Evolutionary conservation across 2,329 filamentous ascomycete species (phyloP).

Genomic region (Talaromyces sp.): DNA sequence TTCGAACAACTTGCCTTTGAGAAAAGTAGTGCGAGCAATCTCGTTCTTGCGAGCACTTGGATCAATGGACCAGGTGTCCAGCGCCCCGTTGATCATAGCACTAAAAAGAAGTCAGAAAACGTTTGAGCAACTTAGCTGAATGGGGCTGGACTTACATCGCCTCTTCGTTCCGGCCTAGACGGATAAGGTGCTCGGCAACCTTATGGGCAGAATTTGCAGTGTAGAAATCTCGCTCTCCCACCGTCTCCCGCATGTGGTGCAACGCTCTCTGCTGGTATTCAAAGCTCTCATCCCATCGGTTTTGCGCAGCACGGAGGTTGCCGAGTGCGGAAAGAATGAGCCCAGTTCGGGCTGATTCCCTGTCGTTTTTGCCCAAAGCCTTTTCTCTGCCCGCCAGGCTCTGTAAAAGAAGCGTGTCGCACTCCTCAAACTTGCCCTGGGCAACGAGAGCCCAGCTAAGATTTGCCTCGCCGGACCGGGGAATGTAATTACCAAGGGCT

Average conservation of each 20-base stretch:
- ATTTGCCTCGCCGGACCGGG: too few relatives aligned
- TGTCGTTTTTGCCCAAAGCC: too few relatives aligned
- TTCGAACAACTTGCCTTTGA: slow-evolving; percentile 19
- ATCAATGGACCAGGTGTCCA: slow-evolving; percentile 17
- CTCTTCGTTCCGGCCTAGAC: slow-evolving; percentile 7
- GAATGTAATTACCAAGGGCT: too few relatives aligned
- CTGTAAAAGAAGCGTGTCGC: too few relatives aligned
- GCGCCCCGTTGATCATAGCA: slow-evolving; percentile 17
- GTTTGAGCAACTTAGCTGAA: too few relatives aligned
- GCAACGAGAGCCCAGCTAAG: too few relatives aligned
- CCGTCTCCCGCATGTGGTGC: slow-evolving; percentile 20
- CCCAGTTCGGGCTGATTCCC: too few relatives aligned
- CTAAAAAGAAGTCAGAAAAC: slow-evolving; percentile 11
- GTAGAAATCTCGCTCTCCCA: too few relatives aligned
- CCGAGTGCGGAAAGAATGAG: slow-evolving; percentile 5
- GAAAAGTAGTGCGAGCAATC: slow-evolving; percentile 22
- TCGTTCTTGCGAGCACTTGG: slow-evolving; percentile 17
- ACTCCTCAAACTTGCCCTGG: too few relatives aligned
- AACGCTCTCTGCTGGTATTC: slow-evolving; percentile 20
- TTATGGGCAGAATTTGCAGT: slow-evolving; percentile 21
- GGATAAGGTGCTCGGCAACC: slow-evolving; percentile 22
- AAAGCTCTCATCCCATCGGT: slow-evolving; percentile 17
- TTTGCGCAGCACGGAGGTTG: slow-evolving; percentile 4
- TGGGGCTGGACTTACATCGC: background rate
- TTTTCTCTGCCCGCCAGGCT: too few relatives aligned